phyloP scores from a whole-genome alignment of 1,284 basidiomycete genomes.

The Coniophora puteana region DNA sequence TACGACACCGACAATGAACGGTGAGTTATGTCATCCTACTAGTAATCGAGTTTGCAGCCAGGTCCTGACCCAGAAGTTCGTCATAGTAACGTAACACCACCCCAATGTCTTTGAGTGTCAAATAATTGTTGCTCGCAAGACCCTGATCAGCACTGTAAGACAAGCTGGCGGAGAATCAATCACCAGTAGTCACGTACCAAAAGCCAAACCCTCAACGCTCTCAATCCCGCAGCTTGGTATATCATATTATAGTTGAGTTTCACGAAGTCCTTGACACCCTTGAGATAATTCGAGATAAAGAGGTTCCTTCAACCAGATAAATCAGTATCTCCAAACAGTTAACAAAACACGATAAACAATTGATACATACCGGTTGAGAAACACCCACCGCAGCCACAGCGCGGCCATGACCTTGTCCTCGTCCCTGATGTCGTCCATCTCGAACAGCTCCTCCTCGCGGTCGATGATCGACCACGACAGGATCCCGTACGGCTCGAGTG shows the following conservation, averaged over 20 bases:
- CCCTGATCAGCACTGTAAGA: no score
- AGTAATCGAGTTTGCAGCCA: no score
- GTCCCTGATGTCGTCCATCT: conserved; percentile 60
- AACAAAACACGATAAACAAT: no score
- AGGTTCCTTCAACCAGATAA: conserved; percentile 29
- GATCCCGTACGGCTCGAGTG: conserved; percentile 57
- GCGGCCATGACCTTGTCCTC: conserved; percentile 75
- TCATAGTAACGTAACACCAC: no score
- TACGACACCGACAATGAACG: no score
- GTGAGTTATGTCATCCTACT: no score
- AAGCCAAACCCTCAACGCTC: conserved; percentile 57
- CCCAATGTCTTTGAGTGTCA: no score
- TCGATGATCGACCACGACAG: conserved; percentile 65
- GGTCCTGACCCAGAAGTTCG: no score
- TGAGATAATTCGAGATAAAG: conserved; percentile 53
- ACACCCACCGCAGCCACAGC: conserved; percentile 71
- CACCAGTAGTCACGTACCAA: conserved; percentile 50
- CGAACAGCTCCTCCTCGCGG: conserved; percentile 68
- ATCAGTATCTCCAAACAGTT: conserved; percentile 3
- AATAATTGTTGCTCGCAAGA: no score
- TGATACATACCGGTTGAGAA: conserved; percentile 49
- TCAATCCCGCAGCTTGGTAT: conserved; percentile 62
- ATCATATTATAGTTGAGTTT: conserved; percentile 61
- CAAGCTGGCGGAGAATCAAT: no score
- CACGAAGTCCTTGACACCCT: conserved; percentile 51